These are phyloP conservation scores for Pseudomicrostroma phylloplanum DNA, from an alignment of 1,284 basidiomycete genomes.

Conservation along the genomic window DNA sequence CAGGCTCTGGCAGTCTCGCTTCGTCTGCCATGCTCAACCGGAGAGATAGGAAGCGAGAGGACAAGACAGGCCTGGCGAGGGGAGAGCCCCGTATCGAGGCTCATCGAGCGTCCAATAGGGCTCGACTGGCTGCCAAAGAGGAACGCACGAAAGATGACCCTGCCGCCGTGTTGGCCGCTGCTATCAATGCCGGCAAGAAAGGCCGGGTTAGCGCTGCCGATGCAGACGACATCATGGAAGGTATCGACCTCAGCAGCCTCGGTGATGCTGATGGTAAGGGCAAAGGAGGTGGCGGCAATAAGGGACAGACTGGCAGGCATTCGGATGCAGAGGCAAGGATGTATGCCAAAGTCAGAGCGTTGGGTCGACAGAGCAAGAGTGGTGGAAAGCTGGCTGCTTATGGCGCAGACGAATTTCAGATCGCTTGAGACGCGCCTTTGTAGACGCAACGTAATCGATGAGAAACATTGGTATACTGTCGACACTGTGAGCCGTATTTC, in stretches of 20 bases:
- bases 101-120: too few relatives aligned
- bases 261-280: not conserved
- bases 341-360: constrained; percentile 75
- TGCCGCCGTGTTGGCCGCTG: not conserved
- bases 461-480: too few relatives aligned
- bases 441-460: not conserved
- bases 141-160: not conserved
- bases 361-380: constrained; percentile 74
- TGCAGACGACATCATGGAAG: constrained; percentile 1
- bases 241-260: constrained; percentile 4
- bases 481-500: too few relatives aligned
- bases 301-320: constrained; percentile 6
- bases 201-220: not conserved
- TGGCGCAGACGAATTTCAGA: constrained; percentile 55
- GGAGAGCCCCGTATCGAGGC: not conserved
- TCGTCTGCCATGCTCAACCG: too few relatives aligned
- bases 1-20: not conserved
- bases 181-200: too few relatives aligned
- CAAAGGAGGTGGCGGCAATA: not conserved
- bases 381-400: constrained; percentile 71
- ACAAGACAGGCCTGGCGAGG: not conserved
- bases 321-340: constrained; percentile 71
- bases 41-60: not conserved
- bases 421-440: constrained; percentile 15
- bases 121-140: too few relatives aligned